Conservation (phyloP, 441 rosid species). For the Gossypium gossypioides region DNA sequence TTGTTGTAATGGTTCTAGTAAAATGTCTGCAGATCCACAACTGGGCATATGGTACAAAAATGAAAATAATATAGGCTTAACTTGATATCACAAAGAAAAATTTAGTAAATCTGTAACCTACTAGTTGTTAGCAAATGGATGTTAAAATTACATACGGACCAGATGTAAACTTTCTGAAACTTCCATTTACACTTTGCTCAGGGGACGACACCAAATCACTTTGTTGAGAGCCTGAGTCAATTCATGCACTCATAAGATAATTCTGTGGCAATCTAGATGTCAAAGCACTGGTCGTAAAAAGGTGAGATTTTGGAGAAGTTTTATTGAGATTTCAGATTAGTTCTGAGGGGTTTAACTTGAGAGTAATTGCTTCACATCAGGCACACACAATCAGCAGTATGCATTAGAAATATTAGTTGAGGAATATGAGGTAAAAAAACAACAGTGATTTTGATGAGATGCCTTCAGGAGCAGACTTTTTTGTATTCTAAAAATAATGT, state of each 20-base stretch:
- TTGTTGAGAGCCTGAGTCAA: conserved; percentile 28
- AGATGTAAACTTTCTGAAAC: conserved; percentile 27
- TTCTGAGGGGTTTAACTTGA: background rate
- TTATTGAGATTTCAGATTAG: background rate
- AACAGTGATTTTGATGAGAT: background rate
- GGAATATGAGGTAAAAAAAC: background rate
- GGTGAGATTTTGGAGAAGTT: background rate
- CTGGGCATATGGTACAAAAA: background rate
- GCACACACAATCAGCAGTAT: background rate
- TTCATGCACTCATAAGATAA: background rate
- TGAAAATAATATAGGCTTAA: background rate
- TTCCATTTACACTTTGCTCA: conserved; percentile 21
- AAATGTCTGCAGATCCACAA: background rate
- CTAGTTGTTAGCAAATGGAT: background rate
- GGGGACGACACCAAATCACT: conserved; percentile 20
- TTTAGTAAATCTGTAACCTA: background rate
- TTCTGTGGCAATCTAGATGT: background rate
- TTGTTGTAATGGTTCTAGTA: background rate
- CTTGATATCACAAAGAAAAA: background rate
- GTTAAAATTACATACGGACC: conserved; percentile 21
- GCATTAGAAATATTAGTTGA: background rate
- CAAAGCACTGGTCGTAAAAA: background rate
- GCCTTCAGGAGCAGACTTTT: background rate
- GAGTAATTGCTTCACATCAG: background rate
- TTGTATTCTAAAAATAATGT: background rate